Evolutionary conservation across 768 basidiomycete genomes (phyloP), one percentile per base, ranked within the genome.

Genomic region (Phanerochaete sordida): DNA sequence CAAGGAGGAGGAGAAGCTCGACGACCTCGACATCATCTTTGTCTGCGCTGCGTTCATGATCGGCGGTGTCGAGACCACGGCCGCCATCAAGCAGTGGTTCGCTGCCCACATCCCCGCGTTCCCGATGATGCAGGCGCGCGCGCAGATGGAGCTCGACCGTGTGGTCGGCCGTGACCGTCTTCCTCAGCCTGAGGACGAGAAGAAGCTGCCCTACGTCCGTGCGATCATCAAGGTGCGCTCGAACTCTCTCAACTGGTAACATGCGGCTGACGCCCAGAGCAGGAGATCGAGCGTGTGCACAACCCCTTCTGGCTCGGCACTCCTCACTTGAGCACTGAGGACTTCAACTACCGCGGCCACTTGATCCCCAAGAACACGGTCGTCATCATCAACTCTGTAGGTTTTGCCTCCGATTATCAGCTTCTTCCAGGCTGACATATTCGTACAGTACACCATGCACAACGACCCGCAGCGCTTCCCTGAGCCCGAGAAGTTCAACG

Each of bases 21-120:
- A 76, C 57, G 63, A 71, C 52, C 47, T 75, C 2, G 80, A 81
- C 64, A 75, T 77, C 69, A 49, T 68, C 8, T 77, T 79, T 30
- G 66, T 81, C 16, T 72, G 74, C 21, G 67, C 75, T 2, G 77
- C 73, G 3, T 79, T 80, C 61, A 78, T 76, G 70, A 75, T 79
- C 12, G 79, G 75, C 3, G 79, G 79, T 15, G 75, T 80, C n/a
- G 74, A 80, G 58, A 74, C 79, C 72, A 76, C 72, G 7, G 65
- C 73, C 4, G 68, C 71, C 1, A 68, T 73, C 44, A 71, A 75
- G 45, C 66, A 70, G 50, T 76, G 75, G 74, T 70, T 69, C 59
- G 56, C 63, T 1, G 68, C 67, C 12, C 62, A 65, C 31, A 65
- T 65, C 23, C 56, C 62, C 5, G 59, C 52, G 12, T 61, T 62